Percentiles rank a stretch among this genome's conserved stretches.
Conservation (phyloP, 176 grass and related monocot species). For the Triticum timopheevii region DNA sequence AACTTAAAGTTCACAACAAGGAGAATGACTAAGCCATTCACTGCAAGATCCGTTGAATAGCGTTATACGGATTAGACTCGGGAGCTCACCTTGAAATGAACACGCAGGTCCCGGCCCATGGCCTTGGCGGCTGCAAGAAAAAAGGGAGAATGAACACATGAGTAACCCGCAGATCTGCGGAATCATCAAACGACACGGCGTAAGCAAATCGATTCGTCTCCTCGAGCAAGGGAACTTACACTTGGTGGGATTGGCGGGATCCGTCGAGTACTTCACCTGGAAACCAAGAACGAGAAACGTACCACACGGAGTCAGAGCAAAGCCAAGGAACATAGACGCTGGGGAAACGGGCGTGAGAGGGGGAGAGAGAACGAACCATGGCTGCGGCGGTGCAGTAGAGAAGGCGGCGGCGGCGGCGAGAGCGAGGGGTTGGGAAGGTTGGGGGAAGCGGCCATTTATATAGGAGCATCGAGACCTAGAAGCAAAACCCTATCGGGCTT, state of each 20-base stretch:
- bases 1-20: neutral
- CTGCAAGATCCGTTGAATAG: neutral
- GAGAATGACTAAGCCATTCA: neutral
- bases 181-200: neutral
- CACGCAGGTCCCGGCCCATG: slow-evolving; percentile 82
- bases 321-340: neutral
- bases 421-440: neutral
- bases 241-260: slow-evolving; percentile 68
- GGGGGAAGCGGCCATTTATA: neutral
- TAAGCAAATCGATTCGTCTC: neutral
- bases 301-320: neutral
- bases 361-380: slow-evolving; percentile 39
- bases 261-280: slow-evolving; percentile 78
- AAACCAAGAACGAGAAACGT: slow-evolving; percentile 9
- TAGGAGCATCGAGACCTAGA: neutral
- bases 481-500: slow-evolving; percentile 28
- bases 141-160: slow-evolving; percentile 18
- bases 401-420: slow-evolving; percentile 7
- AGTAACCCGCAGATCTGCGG: slow-evolving; percentile 12
- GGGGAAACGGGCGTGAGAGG: neutral
- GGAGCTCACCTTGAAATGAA: slow-evolving; percentile 84
- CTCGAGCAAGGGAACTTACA: slow-evolving; percentile 38
- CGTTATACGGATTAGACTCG: neutral
- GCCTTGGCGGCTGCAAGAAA: slow-evolving; percentile 75
- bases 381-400: neutral